Evolutionary conservation across 148 eudicot genomes (phyloP).

Genomic region (Nyssa sinensis): DNA sequence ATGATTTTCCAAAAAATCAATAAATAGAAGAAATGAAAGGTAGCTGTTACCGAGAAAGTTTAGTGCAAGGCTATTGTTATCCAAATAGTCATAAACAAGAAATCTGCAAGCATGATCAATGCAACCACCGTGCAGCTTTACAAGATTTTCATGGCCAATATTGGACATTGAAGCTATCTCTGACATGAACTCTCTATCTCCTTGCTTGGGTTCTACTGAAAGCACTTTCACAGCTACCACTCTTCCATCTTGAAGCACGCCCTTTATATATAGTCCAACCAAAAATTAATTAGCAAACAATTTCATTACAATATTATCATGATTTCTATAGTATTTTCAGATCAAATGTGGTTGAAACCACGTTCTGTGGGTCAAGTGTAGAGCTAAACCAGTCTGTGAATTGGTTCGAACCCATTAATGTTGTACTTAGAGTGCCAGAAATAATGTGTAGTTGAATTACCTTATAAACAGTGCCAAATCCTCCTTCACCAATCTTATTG

Average conservation of each 20-base stretch:
- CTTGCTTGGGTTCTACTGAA: constrained; percentile 12
- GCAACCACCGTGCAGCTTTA: constrained; percentile 2
- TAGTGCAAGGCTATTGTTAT: constrained; percentile 9
- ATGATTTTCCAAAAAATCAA: neutral
- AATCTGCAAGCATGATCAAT: neutral
- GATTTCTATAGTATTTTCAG: no score
- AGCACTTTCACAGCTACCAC: constrained; percentile 7
- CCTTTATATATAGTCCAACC: neutral
- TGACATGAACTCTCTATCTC: neutral
- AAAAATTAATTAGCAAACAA: neutral
- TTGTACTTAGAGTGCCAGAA: neutral
- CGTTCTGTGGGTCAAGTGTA: no score
- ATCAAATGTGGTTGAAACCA: no score
- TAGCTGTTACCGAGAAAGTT: neutral
- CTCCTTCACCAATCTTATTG: constrained; percentile 16
- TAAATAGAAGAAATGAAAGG: neutral
- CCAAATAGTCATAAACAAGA: constrained; percentile 12
- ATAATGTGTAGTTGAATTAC: neutral
- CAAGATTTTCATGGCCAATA: constrained; percentile 3
- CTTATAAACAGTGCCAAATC: constrained; percentile 15
- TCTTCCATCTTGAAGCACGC: constrained; percentile 1
- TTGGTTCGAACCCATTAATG: no score
- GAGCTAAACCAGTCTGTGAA: no score
- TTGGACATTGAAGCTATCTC: constrained; percentile 8
- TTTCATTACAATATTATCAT: neutral